Evolutionary conservation across 129 eudicot species (phyloP).

Genomic region (Helichrysum umbraculigerum): DNA sequence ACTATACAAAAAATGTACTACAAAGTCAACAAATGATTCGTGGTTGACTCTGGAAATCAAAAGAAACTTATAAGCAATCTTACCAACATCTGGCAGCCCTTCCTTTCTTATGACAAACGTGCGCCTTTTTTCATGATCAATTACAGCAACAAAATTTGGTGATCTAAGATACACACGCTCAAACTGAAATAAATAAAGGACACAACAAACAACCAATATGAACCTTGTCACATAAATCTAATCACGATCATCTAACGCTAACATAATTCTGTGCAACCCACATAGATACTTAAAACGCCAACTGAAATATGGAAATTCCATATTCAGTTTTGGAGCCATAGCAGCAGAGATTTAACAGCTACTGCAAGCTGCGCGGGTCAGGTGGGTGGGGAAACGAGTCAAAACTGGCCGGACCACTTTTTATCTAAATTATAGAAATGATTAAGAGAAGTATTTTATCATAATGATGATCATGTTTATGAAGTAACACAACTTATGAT

Average conservation of each 20-base stretch:
- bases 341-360: background rate
- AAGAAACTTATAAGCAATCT: constrained; percentile 20
- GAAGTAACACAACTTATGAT: too few species aligned
- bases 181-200: background rate
- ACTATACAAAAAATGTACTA: constrained; percentile 36
- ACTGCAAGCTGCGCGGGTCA: background rate
- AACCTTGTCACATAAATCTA: background rate
- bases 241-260: background rate
- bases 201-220: background rate
- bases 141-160: constrained; percentile 62
- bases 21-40: background rate
- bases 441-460: too few species aligned
- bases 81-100: constrained; percentile 92
- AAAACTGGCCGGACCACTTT: background rate
- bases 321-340: background rate
- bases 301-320: background rate
- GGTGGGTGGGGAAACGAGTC: background rate
- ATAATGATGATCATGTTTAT: too few species aligned
- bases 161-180: constrained; percentile 83
- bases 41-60: constrained; percentile 2
- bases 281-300: background rate
- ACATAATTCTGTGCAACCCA: background rate
- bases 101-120: constrained; percentile 71
- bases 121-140: constrained; percentile 82
- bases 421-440: too few species aligned